Base-by-base conservation (phyloP, 306 rosid genomes). In the Vicia faba region DNA sequence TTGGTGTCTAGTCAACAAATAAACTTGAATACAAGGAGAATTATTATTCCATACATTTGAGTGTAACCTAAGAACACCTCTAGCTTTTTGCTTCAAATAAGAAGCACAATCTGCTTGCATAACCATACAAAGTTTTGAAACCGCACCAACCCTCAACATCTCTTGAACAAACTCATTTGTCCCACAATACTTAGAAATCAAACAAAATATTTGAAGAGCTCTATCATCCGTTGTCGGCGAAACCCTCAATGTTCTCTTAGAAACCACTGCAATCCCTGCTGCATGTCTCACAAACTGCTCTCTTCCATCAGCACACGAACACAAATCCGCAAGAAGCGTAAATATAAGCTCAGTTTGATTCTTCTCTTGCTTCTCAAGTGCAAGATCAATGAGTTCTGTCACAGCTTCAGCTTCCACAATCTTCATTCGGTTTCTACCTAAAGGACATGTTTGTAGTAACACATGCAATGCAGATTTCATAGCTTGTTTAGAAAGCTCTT, bases 121-220 rank as follows among this genome's bases (percentile, higher is more conserved):
- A 38, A 91, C 77, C 95, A 88, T 84, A 77, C 89, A 86, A 65
- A 91, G 91, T 83, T 88, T 88, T 4, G 97, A 57, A 73, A 91
- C 91, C 0, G 87, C 88, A 20, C 96, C 97, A 36, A 86, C 85
- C 61, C 71, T 76, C 69, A 91, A 48, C 97, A 91, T 91, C 81
- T 91, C 96, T n/a, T 3, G 10, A 76, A 86, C 74, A 15, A 85
- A 83, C 3, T 66, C 83, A 2, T 56, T 45, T 3, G 76, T 76
- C 1, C 74, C 91, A 0, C 91, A 86, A 40, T 59, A 78, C 74
- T 60, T 83, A 0, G 84, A 78, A n/a, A 91, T 75, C 60, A 75
- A 8, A 0, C 80, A 72, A 16, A 88, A 71, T 39, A 86, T 58
- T 1, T 82, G 87, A 53, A 91, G 12, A 0, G 88, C 91, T 11